A percentile compares a stretch with the other conserved stretches of the same genome.
phyloP scores from a whole-genome alignment of 305 asterid genomes.

The Solanum aculeatissimum region DNA sequence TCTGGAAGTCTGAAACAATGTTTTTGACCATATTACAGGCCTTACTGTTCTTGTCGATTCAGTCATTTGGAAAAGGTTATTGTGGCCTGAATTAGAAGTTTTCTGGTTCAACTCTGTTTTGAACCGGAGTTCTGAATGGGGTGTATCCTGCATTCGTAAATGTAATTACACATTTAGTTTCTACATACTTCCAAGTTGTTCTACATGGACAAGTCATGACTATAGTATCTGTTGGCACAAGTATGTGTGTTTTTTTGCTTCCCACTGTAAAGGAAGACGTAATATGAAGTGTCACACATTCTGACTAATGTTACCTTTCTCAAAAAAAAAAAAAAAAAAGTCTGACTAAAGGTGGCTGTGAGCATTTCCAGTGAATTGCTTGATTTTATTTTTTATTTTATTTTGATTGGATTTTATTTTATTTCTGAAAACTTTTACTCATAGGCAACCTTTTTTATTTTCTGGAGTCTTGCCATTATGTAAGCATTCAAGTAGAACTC shows the following conservation, averaged over 20 bases:
- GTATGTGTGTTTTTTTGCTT: neutral
- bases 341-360: neutral
- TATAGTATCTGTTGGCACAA: neutral
- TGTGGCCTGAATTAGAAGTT: conserved; percentile 95
- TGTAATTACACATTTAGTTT: neutral
- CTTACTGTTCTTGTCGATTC: conserved; percentile 70
- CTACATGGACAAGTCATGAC: neutral
- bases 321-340: neutral
- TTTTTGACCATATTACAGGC: conserved; percentile 38
- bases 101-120: conserved; percentile 97
- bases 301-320: neutral
- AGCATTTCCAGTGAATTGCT: neutral
- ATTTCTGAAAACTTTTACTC: neutral
- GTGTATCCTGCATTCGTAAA: conserved; percentile 65
- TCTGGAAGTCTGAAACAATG: conserved; percentile 2
- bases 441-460: neutral
- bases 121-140: conserved; percentile 98
- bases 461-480: neutral
- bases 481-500: neutral
- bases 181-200: neutral
- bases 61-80: conserved; percentile 64
- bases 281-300: neutral
- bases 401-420: neutral
- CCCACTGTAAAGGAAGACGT: neutral
- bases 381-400: neutral